phyloP scores from a whole-genome alignment of 2,329 filamentous ascomycete species.

The Cladosporium colombiae region DNA sequence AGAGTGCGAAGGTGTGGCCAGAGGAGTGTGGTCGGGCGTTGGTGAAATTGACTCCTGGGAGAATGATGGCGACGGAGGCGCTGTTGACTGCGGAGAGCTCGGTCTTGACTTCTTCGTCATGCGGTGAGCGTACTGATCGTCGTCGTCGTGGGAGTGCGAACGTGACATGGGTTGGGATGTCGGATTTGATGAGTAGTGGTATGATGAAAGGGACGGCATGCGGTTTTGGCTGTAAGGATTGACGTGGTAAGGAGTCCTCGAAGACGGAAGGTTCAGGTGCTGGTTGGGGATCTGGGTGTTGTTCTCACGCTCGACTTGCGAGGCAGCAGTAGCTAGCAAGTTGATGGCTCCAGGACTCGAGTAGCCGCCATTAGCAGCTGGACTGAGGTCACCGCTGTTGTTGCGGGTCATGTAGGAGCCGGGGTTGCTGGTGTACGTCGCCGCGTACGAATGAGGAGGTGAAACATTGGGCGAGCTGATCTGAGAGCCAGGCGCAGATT shows the following conservation, averaged over 20 bases:
- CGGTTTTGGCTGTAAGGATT: slow-evolving; percentile 60
- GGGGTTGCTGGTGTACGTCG: slow-evolving; percentile 58
- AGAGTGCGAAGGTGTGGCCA: slow-evolving; percentile 92
- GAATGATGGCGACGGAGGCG: slow-evolving; percentile 92
- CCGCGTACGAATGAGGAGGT: slow-evolving; percentile 80
- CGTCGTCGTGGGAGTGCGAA: slow-evolving; percentile 79
- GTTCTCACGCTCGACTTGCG: slow-evolving; percentile 63
- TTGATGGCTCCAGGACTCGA: slow-evolving; percentile 61
- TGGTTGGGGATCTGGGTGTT: slow-evolving; percentile 49
- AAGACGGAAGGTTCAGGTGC: slow-evolving; percentile 36
- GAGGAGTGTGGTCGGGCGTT: slow-evolving; percentile 96
- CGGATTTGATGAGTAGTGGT: slow-evolving; percentile 55
- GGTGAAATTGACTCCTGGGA: slow-evolving; percentile 94
- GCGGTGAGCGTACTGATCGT: slow-evolving; percentile 75
- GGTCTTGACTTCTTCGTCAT: slow-evolving; percentile 86
- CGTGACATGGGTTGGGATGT: slow-evolving; percentile 79
- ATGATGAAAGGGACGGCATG: slow-evolving; percentile 77
- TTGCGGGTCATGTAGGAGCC: slow-evolving; percentile 61
- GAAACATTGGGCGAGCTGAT: slow-evolving; percentile 94
- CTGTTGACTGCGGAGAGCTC: slow-evolving; percentile 92
- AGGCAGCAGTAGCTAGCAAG: slow-evolving; percentile 68
- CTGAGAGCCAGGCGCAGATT: slow-evolving; percentile 84
- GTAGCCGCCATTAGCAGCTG: slow-evolving; percentile 43
- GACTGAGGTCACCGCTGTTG: slow-evolving; percentile 48
- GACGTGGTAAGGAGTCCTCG: slow-evolving; percentile 40